Base-by-base conservation (phyloP, 2,329 filamentous ascomycete species). In the Calonectria pteridis region DNA sequence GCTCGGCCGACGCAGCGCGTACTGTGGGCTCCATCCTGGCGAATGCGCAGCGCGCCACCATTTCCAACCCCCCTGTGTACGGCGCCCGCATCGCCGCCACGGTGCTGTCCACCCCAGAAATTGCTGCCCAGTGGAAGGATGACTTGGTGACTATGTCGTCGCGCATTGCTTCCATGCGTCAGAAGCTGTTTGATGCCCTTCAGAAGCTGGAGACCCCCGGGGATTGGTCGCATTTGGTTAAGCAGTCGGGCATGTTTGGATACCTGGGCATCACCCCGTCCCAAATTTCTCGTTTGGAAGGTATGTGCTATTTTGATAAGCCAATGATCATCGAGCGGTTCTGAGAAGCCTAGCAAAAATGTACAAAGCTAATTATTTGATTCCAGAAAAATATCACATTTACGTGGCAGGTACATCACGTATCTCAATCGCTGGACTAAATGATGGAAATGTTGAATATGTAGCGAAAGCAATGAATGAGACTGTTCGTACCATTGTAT, bases 191-290 rank as follows among this genome's bases (percentile, higher is more conserved):
- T 53, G 77, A 82, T 6, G 81, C 82, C 73, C 77, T 85, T 14
- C 51, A 74, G 3, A 69, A 69, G 14, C 76, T 83, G 6, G 67
- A 79, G 18, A 83, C 83, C 4, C 83, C 84, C 0, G 84, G 84
- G 0, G 74, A 80, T 43, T 86, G 84, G 84, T 73, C 76, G 9
- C 83, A 84, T 51, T 74, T 85, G 13, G 76, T 82, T 1, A 79
- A 80, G 50, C 84, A 86, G 76, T 82, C 75, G 33, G 84, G 84
- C 65, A 85, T 85, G 84, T 85, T 85, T 78, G 80, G 80, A 4
- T 84, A 81, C 76, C 88, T 88, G 2, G 89, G 89, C 0, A 80
- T 91, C 76, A 86, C 76, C 13, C 23, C 70, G 1, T 29, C 70
- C 18, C 70, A 72, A 29, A 72, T 72, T 13, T 20, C n/a, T 9